phyloP scores from a whole-genome alignment of 805 yeast species.

The Hanseniaspora singularis region DNA sequence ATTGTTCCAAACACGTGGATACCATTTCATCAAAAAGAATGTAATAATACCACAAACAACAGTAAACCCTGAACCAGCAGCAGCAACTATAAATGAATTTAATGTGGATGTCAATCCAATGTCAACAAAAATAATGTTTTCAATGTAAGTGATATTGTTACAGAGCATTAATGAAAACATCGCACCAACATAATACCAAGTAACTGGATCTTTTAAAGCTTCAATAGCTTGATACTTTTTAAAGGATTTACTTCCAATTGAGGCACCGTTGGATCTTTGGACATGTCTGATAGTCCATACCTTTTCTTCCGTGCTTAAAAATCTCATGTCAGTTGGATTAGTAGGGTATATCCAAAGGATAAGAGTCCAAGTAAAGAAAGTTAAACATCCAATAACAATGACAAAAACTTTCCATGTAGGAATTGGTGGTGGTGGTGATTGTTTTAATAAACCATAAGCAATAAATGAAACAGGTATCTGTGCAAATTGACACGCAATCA shows the following conservation, averaged over 20 bases:
- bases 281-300: conserved; percentile 35
- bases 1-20: conserved; percentile 19
- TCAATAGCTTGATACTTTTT: conserved; percentile 35
- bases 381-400: conserved; percentile 38
- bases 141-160: conserved; percentile 38
- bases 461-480: conserved; percentile 35
- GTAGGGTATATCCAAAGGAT: conserved; percentile 35
- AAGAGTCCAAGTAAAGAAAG: conserved; percentile 29
- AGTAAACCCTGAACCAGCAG: conserved; percentile 36
- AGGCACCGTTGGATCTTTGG: conserved; percentile 29
- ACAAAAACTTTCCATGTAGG: conserved; percentile 41
- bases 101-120: conserved; percentile 31
- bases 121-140: conserved; percentile 32
- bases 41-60: conserved; percentile 28
- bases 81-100: conserved; percentile 38
- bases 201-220: conserved; percentile 34
- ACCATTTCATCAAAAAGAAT: conserved; percentile 20
- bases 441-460: conserved; percentile 24
- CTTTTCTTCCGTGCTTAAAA: conserved; percentile 35
- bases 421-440: conserved; percentile 18
- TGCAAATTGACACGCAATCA: conserved; percentile 24
- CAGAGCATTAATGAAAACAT: conserved; percentile 35
- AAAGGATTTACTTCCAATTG: conserved; percentile 36
- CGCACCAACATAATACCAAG: conserved; percentile 30
- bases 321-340: conserved; percentile 37